Evolutionary conservation across 2,329 filamentous ascomycete genomes (phyloP), one percentile per base, ranked within the genome.

Genomic region (Fusarium pilosicola): DNA sequence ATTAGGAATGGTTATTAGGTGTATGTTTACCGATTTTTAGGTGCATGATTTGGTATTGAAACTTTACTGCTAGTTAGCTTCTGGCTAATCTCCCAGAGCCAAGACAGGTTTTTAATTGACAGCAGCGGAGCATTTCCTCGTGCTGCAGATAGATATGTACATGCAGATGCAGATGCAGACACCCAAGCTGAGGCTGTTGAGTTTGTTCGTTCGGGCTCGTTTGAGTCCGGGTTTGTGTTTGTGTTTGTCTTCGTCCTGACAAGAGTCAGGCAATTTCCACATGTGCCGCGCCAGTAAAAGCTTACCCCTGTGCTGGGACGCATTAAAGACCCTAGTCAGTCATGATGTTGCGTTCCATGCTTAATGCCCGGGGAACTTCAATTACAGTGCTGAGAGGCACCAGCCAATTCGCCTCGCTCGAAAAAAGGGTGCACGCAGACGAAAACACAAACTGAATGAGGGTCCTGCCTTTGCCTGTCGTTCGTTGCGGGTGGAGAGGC

Each of bases 251-350:
- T 65, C 10, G 28, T 61, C 55, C 48, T 68, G 48, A 68, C 64
- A 68, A 62, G 68, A 65, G 54, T 59, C 69, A 68, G 45, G 58
- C 52, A 73, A 72, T 72, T 70, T 72, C 70, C 70, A 73, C 70
- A 72, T 55, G 36, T 71, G 55, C 70, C 64, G 63, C 58, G 52
- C 63, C 62, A 67, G 58, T 59, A 54, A 63, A 65, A 61, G 64
- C 45, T 54, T 60, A 65, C 64, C 64, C 69, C 69, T 73, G 49
- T 63, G 49, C 57, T 68, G 65, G 65, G 52, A 48, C 51, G 57
- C 48, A 52, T 46, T 26, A 62, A 46, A 28, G 17, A 32, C 49
- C 62, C 57, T 60, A 55, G 64, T 55, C 49, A 55, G 64, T 55
- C 49, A 41, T 39, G 20, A 39, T 28, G 51, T 28, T 34, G 36